Evolutionary conservation across 1,139 yeast genomes (phyloP).

Genomic region (Pneumocystis canis): DNA sequence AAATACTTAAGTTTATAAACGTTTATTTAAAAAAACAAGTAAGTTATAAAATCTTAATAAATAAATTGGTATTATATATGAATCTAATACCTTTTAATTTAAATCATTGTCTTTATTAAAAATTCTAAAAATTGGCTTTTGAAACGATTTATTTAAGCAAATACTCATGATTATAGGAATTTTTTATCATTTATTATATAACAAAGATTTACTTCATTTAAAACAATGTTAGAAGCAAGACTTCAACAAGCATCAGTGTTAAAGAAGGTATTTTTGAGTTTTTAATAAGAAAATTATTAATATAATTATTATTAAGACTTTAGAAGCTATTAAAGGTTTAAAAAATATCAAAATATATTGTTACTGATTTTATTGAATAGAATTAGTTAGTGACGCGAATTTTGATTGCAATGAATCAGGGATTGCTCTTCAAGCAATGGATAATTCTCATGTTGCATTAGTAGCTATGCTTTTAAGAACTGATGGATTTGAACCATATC

Average conservation of each 20-base stretch:
- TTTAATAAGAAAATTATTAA: slow-evolving; percentile 5
- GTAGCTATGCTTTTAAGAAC: slow-evolving; percentile 79
- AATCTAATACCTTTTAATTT: not conserved
- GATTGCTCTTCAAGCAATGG: slow-evolving; percentile 92
- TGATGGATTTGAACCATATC: slow-evolving; percentile 80
- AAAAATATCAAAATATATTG: slow-evolving; percentile 17
- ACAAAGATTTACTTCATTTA: not conserved
- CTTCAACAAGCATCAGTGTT: slow-evolving; percentile 83
- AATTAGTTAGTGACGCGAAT: slow-evolving; percentile 85
- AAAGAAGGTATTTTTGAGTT: slow-evolving; percentile 41
- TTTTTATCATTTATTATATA: not conserved
- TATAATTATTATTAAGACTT: slow-evolving; percentile 8
- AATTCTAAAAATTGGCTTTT: not conserved
- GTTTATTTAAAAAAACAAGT: not conserved
- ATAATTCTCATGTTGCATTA: slow-evolving; percentile 86
- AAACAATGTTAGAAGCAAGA: slow-evolving; percentile 85
- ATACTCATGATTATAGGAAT: not conserved
- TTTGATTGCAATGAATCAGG: slow-evolving; percentile 93
- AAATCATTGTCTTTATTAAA: not conserved
- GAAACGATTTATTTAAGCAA: not conserved
- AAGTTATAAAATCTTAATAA: not conserved
- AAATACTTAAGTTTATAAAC: slow-evolving; percentile 1
- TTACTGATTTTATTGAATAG: slow-evolving; percentile 85
- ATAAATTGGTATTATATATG: not conserved
- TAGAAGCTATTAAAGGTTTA: slow-evolving; percentile 10